phyloP scores from a whole-genome alignment of 1,284 basidiomycete species.

The Ustilago trichophora region DNA sequence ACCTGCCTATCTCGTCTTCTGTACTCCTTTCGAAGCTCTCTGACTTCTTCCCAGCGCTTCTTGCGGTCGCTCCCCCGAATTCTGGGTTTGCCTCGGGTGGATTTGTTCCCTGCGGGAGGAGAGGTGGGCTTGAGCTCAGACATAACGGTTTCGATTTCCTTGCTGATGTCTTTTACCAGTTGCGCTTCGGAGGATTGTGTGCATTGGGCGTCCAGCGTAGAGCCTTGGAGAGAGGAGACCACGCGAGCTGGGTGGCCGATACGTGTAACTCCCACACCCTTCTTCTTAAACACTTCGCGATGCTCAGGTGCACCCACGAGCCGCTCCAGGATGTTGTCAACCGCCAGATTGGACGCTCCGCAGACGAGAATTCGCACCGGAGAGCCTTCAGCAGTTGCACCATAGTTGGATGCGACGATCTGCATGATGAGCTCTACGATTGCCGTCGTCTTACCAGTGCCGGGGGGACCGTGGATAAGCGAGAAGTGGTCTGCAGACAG shows the following conservation, averaged over 20 bases:
- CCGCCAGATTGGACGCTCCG: slow-evolving; percentile 88
- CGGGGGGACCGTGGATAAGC: slow-evolving; percentile 96
- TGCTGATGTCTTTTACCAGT: slow-evolving; percentile 55
- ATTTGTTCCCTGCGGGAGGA: slow-evolving; percentile 59
- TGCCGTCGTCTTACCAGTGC: slow-evolving; percentile 65
- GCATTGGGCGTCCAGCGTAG: slow-evolving; percentile 88
- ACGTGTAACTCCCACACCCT: slow-evolving; percentile 46
- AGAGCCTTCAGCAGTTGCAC: slow-evolving; percentile 12
- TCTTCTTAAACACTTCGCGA: slow-evolving; percentile 43
- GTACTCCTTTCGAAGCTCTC: slow-evolving; percentile 90
- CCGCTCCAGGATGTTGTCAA: slow-evolving; percentile 70
- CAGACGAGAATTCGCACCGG: slow-evolving; percentile 78
- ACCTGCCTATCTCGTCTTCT: slow-evolving; percentile 85
- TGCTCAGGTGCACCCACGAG: slow-evolving; percentile 40
- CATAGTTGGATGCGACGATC: slow-evolving; percentile 47
- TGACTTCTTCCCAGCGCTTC: slow-evolving; percentile 90
- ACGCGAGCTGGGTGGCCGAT: slow-evolving; percentile 82
- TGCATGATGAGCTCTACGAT: slow-evolving; percentile 69
- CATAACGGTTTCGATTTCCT: slow-evolving; percentile 45
- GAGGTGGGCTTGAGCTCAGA: slow-evolving; percentile 32
- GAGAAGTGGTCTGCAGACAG: slow-evolving; percentile 78
- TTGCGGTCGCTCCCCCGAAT: slow-evolving; percentile 80
- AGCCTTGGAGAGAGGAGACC: slow-evolving; percentile 77
- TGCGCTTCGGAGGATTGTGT: slow-evolving; percentile 65
- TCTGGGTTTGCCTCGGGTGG: slow-evolving; percentile 67